Conservation (phyloP, 1,284 basidiomycete species). For the Ustilago hordei region DNA sequence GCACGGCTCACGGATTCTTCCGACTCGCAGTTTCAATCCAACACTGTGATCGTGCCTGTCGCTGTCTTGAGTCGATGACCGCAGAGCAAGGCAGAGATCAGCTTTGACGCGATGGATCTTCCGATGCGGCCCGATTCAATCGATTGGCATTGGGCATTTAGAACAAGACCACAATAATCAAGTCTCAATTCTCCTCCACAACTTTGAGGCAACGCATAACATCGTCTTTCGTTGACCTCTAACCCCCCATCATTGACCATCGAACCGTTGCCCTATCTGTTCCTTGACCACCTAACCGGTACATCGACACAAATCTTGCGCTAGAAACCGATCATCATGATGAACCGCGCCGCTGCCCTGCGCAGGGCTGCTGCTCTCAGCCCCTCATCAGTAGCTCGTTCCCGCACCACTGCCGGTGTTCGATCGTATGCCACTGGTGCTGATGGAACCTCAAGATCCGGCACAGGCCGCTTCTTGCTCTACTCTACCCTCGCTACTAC, state of each 20-base stretch:
- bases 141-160: conserved; percentile 14
- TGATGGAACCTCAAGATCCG: conserved; percentile 34
- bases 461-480: conserved; percentile 50
- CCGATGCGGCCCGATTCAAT: conserved; percentile 23
- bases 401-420: conserved; percentile 21
- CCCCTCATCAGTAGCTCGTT: conserved; percentile 31
- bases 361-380: conserved; percentile 33
- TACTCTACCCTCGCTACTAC: conserved; percentile 51
- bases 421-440: conserved; percentile 42
- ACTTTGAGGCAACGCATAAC: conserved; percentile 8
- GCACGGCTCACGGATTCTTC: conserved; percentile 20
- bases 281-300: neutral
- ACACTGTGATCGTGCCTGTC: conserved; percentile 17
- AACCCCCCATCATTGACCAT: conserved; percentile 7
- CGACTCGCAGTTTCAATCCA: conserved; percentile 9
- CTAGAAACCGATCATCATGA: conserved; percentile 24
- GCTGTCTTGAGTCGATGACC: conserved; percentile 2
- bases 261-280: neutral
- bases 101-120: neutral
- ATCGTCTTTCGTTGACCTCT: neutral
- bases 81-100: conserved; percentile 6
- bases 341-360: conserved; percentile 51
- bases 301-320: conserved; percentile 7
- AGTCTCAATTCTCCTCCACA: conserved; percentile 37
- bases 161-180: conserved; percentile 4